Evolutionary conservation across 306 rosid genomes (phyloP).

Genomic region (Begonia masoniana): DNA sequence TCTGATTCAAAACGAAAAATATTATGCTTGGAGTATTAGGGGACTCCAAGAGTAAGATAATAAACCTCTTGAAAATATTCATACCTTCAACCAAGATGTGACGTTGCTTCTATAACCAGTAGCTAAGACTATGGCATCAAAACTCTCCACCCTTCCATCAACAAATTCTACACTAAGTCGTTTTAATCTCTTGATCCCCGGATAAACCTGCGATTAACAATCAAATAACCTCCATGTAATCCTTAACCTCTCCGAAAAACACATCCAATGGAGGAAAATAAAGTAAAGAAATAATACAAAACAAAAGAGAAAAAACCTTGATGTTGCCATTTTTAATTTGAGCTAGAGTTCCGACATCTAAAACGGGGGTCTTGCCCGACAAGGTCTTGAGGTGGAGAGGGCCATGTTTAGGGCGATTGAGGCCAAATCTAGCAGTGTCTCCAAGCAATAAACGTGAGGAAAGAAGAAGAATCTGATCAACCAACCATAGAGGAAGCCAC

Average conservation of each 20-base stretch:
- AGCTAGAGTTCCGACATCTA: constrained; percentile 37
- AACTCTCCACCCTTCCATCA: constrained; percentile 55
- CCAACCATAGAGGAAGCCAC: constrained; percentile 63
- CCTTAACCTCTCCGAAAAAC: not conserved
- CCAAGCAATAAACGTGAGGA: constrained; percentile 61
- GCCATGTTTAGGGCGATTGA: constrained; percentile 55
- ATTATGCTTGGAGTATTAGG: too few species aligned
- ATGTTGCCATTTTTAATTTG: constrained; percentile 57
- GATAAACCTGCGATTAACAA: constrained; percentile 37
- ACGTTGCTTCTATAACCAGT: constrained; percentile 84
- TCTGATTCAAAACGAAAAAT: too few species aligned
- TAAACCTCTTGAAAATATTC: not conserved
- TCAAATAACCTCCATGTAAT: not conserved
- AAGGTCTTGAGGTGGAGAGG: constrained; percentile 58
- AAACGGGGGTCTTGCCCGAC: constrained; percentile 39
- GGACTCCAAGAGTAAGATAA: not conserved
- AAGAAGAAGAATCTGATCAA: constrained; percentile 60
- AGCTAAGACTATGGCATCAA: constrained; percentile 65
- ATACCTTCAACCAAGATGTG: constrained; percentile 73
- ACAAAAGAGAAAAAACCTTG: constrained; percentile 29
- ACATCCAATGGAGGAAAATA: not conserved
- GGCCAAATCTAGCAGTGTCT: constrained; percentile 53
- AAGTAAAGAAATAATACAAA: too few species aligned
- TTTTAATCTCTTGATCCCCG: constrained; percentile 45
- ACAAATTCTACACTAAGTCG: constrained; percentile 52